Percentiles rank a stretch among this genome's conserved stretches.
These are phyloP conservation scores for Fusarium setosum DNA, from an alignment of 2,329 filamentous ascomycete genomes.

Conservation along the genomic window DNA sequence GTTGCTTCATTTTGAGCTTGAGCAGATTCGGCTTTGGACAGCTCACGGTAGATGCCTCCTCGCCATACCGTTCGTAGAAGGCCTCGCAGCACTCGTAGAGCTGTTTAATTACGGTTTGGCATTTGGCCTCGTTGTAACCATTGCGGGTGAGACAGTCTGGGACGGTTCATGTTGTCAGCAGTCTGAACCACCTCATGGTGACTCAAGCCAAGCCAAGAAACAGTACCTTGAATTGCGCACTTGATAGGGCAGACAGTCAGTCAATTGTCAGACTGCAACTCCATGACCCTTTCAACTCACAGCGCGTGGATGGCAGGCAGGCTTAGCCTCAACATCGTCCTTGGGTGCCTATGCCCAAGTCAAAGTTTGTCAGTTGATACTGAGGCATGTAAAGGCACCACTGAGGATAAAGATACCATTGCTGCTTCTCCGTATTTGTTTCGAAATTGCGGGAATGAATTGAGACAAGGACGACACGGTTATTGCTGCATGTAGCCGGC, in stretches of 20 bases:
- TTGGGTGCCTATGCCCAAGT: conserved; percentile 56
- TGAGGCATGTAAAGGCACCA: too few species aligned
- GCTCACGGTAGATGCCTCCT: conserved; percentile 80
- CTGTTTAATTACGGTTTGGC: conserved; percentile 80
- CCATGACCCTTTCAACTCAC: conserved; percentile 63
- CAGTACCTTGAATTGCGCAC: conserved; percentile 89
- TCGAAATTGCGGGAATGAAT: background rate
- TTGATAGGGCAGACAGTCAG: conserved; percentile 50
- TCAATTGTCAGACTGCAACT: background rate
- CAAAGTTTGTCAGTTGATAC: conserved; percentile 11
- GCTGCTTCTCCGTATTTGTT: background rate
- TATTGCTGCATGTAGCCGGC: background rate
- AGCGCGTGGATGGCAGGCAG: conserved; percentile 87
- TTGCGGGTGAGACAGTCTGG: conserved; percentile 87
- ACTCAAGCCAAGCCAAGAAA: background rate
- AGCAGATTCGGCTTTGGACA: conserved; percentile 88
- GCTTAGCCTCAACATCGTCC: conserved; percentile 77
- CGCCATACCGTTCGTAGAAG: conserved; percentile 85
- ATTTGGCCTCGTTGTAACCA: conserved; percentile 87
- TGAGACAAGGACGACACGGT: background rate
- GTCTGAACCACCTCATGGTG: too few species aligned
- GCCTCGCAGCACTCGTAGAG: conserved; percentile 93
- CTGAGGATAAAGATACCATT: conserved; percentile 22
- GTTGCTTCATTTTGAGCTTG: conserved; percentile 86
- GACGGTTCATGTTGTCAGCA: too few species aligned